Percentiles rank a stretch among this genome's conserved stretches.
Evolutionary conservation across 768 basidiomycete genomes (phyloP).

Genomic region (Naganishia antarctica): DNA sequence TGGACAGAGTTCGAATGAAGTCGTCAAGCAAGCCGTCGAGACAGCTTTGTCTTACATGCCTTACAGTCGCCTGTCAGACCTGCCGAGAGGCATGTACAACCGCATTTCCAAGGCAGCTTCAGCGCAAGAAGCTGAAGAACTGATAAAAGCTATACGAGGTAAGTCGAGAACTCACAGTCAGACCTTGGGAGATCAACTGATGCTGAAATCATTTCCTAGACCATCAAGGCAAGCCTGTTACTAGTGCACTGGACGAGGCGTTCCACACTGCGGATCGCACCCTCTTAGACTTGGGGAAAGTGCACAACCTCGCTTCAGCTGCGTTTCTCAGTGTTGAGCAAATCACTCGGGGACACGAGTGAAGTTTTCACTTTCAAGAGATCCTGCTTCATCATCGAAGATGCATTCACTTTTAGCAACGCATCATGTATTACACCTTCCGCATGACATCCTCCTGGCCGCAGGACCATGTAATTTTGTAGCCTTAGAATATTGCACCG

Average conservation of each 20-base stretch:
- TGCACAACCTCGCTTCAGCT: constrained; percentile 4
- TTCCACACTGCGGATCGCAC: background rate
- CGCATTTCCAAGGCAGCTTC: background rate
- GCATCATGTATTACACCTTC: no score
- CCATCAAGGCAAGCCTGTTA: constrained; percentile 11
- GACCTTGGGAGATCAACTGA: no score
- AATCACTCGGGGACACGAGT: no score
- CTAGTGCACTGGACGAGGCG: constrained; percentile 5
- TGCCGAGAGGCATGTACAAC: background rate
- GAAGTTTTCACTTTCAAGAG: no score
- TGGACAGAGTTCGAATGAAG: background rate
- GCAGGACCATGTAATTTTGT: no score
- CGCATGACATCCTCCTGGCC: no score
- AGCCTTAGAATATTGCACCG: no score
- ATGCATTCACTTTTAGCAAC: no score
- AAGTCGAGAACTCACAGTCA: no score
- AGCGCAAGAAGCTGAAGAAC: constrained; percentile 1
- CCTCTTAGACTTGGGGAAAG: background rate
- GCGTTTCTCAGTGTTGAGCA: background rate
- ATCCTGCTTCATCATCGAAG: no score
- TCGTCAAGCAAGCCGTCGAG: constrained; percentile 12
- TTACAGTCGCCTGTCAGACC: background rate
- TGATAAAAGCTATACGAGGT: constrained; percentile 12
- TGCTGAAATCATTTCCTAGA: background rate
- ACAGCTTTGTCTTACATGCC: constrained; percentile 14